These are phyloP conservation scores for Chrysanthemum lavandulifolium DNA, from an alignment of 129 eudicot species.

Conservation along the genomic window DNA sequence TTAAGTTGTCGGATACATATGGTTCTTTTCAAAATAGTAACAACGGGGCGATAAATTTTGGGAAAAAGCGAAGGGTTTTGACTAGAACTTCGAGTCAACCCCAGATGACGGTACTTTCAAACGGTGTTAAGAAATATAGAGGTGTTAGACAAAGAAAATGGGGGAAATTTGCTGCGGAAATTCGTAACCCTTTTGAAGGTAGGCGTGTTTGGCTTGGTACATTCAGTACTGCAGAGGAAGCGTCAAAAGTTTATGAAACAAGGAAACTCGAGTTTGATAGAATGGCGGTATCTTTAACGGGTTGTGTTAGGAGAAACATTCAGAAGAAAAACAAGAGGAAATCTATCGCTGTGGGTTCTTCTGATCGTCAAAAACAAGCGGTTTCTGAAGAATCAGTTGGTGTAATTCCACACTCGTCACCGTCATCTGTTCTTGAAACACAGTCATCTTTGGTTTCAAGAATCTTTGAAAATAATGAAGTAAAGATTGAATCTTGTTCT, in stretches of 20 bases:
- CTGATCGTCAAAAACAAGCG: conserved; percentile 15
- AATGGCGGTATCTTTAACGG: conserved; percentile 23
- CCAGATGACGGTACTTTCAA: conserved; percentile 14
- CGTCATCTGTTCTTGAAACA: conserved; percentile 48
- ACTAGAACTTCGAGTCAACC: conserved; percentile 25
- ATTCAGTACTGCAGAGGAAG: conserved; percentile 62
- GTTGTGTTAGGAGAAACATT: not conserved
- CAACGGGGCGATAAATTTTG: conserved; percentile 25
- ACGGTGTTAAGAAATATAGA: conserved; percentile 31
- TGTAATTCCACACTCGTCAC: conserved; percentile 47
- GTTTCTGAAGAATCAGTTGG: conserved; percentile 51
- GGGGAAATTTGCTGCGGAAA: conserved; percentile 96
- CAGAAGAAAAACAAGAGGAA: conserved; percentile 5
- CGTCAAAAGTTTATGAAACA: conserved; percentile 60
- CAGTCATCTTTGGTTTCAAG: conserved; percentile 31
- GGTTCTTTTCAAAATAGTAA: conserved; percentile 50
- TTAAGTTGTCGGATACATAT: not conserved
- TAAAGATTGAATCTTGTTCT: conserved; percentile 5
- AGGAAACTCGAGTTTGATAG: conserved; percentile 57
- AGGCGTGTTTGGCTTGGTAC: conserved; percentile 82
- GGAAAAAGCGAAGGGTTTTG: conserved; percentile 26
- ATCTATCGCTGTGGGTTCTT: not conserved
- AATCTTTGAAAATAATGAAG: conserved; percentile 1
- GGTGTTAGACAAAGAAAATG: conserved; percentile 82
- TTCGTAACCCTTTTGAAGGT: conserved; percentile 56